These are phyloP conservation scores for Clausena lansium DNA, from an alignment of 345 rosid species.

Conservation along the genomic window DNA sequence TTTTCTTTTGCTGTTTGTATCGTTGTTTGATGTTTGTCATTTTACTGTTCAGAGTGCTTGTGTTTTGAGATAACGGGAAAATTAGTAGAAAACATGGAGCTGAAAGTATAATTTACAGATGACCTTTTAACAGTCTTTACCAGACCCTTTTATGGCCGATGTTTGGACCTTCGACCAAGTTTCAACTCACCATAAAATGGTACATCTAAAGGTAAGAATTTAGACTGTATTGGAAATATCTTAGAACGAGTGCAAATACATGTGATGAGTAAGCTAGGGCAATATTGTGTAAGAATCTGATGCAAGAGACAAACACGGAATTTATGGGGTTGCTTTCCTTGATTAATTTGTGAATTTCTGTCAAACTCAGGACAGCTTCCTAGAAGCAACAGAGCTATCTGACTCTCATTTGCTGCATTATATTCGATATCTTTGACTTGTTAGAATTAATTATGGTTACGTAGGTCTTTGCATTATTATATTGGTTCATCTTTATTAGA, in stretches of 20 bases:
- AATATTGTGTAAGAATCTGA: neutral
- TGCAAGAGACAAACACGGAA: slow-evolving; percentile 13
- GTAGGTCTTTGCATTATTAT: neutral
- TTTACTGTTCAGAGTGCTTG: neutral
- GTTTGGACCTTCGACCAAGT: neutral
- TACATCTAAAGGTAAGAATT: neutral
- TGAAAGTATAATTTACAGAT: neutral
- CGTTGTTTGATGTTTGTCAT: neutral
- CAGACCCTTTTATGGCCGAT: neutral
- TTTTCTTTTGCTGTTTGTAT: neutral
- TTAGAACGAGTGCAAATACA: neutral
- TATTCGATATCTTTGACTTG: slow-evolving; percentile 22
- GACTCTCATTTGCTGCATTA: neutral
- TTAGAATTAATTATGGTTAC: neutral
- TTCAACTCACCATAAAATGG: neutral
- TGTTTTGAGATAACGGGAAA: neutral
- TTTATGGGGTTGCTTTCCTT: slow-evolving; percentile 16
- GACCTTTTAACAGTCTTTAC: neutral
- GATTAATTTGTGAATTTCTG: neutral
- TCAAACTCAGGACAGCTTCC: slow-evolving; percentile 14
- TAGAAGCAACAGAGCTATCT: slow-evolving; percentile 20
- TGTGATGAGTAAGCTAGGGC: neutral
- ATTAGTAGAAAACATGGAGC: neutral
- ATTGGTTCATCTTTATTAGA: neutral
- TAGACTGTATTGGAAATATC: neutral